These are phyloP conservation scores for Pestalotiopsis sp. DNA, from an alignment of 2,329 filamentous ascomycete genomes.

Conservation along the genomic window DNA sequence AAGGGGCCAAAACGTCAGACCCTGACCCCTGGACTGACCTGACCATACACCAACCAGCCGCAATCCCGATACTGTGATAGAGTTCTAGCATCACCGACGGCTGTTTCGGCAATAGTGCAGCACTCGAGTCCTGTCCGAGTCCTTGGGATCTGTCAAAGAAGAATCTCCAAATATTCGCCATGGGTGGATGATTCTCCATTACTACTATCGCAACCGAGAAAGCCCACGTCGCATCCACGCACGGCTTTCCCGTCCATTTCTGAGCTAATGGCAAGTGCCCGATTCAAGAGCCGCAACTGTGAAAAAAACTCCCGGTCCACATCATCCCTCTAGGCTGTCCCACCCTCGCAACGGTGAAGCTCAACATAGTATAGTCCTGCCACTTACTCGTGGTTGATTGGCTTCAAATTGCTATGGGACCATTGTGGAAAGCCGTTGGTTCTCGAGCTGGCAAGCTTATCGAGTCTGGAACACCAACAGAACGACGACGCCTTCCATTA, in stretches of 20 bases:
- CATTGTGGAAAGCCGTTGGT: not conserved
- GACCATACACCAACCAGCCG: not conserved
- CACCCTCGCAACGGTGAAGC: not conserved
- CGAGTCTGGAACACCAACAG: not conserved
- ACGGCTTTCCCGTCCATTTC: not conserved
- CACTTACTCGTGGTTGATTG: not conserved
- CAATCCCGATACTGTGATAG: not conserved
- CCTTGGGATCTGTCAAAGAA: not conserved
- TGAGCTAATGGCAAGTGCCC: not conserved
- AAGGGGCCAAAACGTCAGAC: conserved; percentile 7
- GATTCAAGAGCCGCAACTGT: not conserved
- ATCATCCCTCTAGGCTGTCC: not conserved
- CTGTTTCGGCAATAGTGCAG: not conserved
- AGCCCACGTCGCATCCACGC: not conserved
- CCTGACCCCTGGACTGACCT: not conserved
- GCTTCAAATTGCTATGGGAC: not conserved
- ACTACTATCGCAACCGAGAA: not conserved
- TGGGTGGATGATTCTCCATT: not conserved
- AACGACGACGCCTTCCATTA: no score
- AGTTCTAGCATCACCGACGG: not conserved
- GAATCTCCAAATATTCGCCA: not conserved
- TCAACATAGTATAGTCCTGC: not conserved
- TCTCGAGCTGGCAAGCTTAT: not conserved
- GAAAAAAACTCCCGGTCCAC: not conserved
- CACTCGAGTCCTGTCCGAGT: not conserved